Percentiles rank a stretch among this genome's conserved stretches.
phyloP scores from a whole-genome alignment of 2,329 filamentous ascomycete species.

The Penicillium digitatum region DNA sequence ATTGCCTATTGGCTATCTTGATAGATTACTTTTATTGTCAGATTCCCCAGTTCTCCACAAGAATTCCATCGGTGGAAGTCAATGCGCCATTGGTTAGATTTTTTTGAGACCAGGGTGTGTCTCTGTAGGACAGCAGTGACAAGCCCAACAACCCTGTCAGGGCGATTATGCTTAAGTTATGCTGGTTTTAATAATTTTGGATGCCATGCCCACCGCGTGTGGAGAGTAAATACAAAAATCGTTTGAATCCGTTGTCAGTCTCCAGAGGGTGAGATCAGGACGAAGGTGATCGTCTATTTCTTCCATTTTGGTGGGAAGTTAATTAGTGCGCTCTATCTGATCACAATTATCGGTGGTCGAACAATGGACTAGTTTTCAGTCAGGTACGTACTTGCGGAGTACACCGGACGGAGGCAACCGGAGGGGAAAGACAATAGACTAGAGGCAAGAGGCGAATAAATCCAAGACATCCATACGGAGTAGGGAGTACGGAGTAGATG shows the following conservation, averaged over 20 bases:
- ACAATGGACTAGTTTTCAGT: background rate
- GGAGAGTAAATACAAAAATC: background rate
- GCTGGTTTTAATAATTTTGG: background rate
- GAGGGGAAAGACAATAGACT: background rate
- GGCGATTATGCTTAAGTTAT: background rate
- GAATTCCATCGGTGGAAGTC: no score
- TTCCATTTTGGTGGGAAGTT: constrained; percentile 12
- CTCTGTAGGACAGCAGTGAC: background rate
- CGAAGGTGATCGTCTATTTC: constrained; percentile 24
- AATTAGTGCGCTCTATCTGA: background rate
- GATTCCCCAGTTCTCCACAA: background rate
- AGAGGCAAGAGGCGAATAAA: background rate
- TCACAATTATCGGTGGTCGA: constrained; percentile 3
- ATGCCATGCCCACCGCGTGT: background rate
- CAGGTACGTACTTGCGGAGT: background rate
- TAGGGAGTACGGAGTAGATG: no score
- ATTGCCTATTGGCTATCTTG: background rate
- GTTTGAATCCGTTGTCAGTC: background rate
- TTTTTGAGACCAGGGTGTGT: background rate
- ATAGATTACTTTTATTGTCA: background rate
- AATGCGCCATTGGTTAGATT: background rate
- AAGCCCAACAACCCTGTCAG: background rate
- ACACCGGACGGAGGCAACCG: background rate
- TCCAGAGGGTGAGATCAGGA: constrained; percentile 8
- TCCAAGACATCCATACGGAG: background rate